Evolutionary conservation across 1,284 basidiomycete genomes (phyloP), one percentile per base, ranked within the genome.

Genomic region (Fomitopsis pinicola): DNA sequence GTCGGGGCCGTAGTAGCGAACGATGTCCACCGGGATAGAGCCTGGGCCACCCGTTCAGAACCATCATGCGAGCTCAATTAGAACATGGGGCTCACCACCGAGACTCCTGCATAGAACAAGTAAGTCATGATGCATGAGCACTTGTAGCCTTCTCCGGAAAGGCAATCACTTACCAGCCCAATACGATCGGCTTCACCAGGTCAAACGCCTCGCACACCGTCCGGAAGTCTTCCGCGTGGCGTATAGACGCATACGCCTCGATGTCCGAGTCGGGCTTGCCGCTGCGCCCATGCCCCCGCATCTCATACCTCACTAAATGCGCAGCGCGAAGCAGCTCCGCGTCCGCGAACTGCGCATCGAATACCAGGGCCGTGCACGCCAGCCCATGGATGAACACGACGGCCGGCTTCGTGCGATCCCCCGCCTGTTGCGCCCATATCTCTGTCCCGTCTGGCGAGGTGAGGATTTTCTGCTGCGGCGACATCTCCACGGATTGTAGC

Each of bases 381-480:
- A 77, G 72, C 7, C 77, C 79, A 64, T 79, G 79, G 33, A 80
- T 73, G 66, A 80, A 77, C 44, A 81, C 72, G 42, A 80, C 63
- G 5, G 74, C 66, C 8, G 75, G 77, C 56, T 77, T 77, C 28
- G 68, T 67, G 9, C 72, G 67, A 63, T 78, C 71, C 12, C 79
- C 79, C 12, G 70, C 62, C 17, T 77, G 78, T 59, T 80, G 75
- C 42, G 78, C 75, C 69, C 66, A 72, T 52, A 73, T 64, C 46
- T 57, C 59, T 30, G 70, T 70, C 15, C 72, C 71, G 60, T 73
- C 72, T n/a, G 68, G 61, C 35, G 72, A 71, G 38, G 60, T 64
- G 48, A 70, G 61, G 42, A 63, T 61, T 22, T 58, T 66, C 28
- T 62, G 62, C 50, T 66, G 63, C 12, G 8, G 22, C 1, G 61